Evolutionary conservation across 805 yeast species (phyloP).

Genomic region (Metschnikowia rubicola): DNA sequence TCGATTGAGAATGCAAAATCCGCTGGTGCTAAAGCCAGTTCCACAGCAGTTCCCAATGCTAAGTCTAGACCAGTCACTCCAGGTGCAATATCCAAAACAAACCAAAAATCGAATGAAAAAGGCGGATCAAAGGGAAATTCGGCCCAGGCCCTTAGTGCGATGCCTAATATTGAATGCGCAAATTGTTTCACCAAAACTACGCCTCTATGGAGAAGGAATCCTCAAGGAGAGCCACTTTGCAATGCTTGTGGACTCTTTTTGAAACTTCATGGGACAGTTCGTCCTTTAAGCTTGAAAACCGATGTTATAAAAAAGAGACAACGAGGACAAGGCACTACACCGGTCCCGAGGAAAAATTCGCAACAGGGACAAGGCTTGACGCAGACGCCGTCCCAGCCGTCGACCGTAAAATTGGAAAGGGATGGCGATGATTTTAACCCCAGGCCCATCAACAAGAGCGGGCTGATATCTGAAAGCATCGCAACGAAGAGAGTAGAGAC

Average conservation of each 20-base stretch:
- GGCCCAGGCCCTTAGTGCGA: not conserved
- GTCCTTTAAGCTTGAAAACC: slow-evolving; percentile 87
- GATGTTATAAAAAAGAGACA: slow-evolving; percentile 92
- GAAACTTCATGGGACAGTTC: slow-evolving; percentile 90
- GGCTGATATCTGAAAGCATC: not conserved
- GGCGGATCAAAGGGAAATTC: not conserved
- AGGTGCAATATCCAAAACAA: not conserved
- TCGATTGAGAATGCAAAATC: not conserved
- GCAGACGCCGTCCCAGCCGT: not conserved
- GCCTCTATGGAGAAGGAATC: slow-evolving; percentile 92
- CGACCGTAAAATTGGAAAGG: slow-evolving; percentile 8
- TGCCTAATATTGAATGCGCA: slow-evolving; percentile 49
- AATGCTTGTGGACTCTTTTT: slow-evolving; percentile 55
- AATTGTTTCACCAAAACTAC: slow-evolving; percentile 92
- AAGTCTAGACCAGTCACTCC: not conserved
- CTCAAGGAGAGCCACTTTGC: slow-evolving; percentile 88
- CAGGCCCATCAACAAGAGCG: slow-evolving; percentile 30
- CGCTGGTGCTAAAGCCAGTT: not conserved
- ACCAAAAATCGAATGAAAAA: not conserved
- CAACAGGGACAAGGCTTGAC: not conserved
- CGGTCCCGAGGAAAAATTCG: slow-evolving; percentile 11
- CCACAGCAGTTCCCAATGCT: not conserved
- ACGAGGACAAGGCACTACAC: slow-evolving; percentile 36
- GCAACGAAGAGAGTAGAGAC: slow-evolving; percentile 1
- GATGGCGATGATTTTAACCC: slow-evolving; percentile 53